Base-by-base conservation (phyloP, 1,284 basidiomycete genomes). In the Mixia osmundae region DNA sequence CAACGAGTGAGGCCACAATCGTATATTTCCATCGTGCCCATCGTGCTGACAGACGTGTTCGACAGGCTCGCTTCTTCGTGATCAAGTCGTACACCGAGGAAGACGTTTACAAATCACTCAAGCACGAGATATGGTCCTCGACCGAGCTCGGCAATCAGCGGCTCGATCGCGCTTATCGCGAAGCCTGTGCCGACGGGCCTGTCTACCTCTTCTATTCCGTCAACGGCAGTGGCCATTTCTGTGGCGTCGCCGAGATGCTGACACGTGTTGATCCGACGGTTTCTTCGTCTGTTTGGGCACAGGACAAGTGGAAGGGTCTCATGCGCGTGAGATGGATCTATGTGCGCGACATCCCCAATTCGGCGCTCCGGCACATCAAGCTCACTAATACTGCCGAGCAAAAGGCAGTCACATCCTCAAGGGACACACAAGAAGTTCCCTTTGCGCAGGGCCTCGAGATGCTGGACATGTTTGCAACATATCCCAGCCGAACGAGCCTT, bases 31-130 rank as follows among this genome's bases (percentile, higher is more conserved):
- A 35, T 2, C n/a, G 11, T 26, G 11, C 19, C 3, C 16, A 5
- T 27, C 14, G 10, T 5, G 9, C 9, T 23, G 31, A 34, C 21
- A 31, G 21, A 7, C 21, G 32, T 1, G 28, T 34, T 4, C 11
- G 27, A 9, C 48, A 78, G 71, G 82, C 85, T 6, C 68, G 83
- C 12, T 94, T 68, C 60, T 91, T 91, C 51, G 85, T 94, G 21
- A 94, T 94, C 67, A 91, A 94, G 57, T 85, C 78, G 1, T 94
- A 87, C 58, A 94, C 85, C 5, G 85, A 94, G 55, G 85, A 94
- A 49, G 85, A 94, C 51, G 87, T 94, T 2, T 85, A 91, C 60
- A 91, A 91, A 56, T 37, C 77, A 10, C 66, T 89, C 48, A 87
- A 89, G 52, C 85, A 85, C 21, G 11, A 12, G 23, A 41, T 21